A percentile compares a stretch with the other conserved stretches of the same genome.
phyloP scores from a whole-genome alignment of 306 rosid genomes.

The Rosa lucieae region DNA sequence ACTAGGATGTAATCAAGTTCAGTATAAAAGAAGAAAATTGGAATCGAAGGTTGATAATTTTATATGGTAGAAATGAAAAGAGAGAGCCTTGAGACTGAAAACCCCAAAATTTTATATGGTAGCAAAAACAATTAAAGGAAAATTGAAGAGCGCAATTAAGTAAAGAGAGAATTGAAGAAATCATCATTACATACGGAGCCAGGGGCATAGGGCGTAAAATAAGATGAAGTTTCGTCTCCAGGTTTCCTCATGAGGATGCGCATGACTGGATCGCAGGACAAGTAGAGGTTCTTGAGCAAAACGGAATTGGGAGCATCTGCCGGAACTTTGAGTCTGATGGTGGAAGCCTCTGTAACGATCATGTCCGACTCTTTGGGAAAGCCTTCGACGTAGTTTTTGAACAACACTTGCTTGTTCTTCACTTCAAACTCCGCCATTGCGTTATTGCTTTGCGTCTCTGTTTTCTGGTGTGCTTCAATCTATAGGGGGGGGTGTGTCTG shows the following conservation, averaged over 20 bases:
- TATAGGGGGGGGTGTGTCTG: no score
- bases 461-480: no score
- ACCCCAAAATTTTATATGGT: no score
- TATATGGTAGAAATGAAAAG: no score
- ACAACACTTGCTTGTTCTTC: constrained; percentile 9
- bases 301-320: constrained; percentile 33
- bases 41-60: no score
- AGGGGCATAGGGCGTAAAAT: constrained; percentile 33
- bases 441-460: no score
- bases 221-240: background rate
- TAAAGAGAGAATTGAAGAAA: no score
- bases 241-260: constrained; percentile 28
- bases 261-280: constrained; percentile 72
- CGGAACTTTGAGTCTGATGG: constrained; percentile 39
- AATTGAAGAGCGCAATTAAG: no score
- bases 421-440: background rate
- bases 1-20: no score
- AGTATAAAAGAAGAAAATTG: no score
- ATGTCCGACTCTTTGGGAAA: constrained; percentile 10
- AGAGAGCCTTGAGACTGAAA: no score
- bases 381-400: constrained; percentile 4
- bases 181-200: constrained; percentile 27
- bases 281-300: constrained; percentile 57
- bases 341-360: background rate
- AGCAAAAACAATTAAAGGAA: no score